Base-by-base conservation (phyloP, 257 asterid species). In the Penstemon newberryi region DNA sequence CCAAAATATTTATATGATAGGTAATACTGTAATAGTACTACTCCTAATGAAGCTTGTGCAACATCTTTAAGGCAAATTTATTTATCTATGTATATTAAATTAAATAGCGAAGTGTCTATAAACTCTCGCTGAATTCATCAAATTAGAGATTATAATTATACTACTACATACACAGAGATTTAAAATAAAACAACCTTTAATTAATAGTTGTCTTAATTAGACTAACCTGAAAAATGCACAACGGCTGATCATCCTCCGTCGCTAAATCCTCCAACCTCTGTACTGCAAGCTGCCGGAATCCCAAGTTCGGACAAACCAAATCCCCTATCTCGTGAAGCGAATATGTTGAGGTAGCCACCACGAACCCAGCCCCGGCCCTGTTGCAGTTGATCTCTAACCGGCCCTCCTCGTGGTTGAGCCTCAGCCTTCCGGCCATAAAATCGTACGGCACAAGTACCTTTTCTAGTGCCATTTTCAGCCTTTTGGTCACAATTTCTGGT, bases 351-450 rank as follows among this genome's bases (percentile, higher is more conserved):
- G 84, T 79, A 53, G 89, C 91, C 64, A 77, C 85, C 57, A 77
- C 47, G 54, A 74, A 85, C 10, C 79, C 87, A 39, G 67, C 82
- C 11, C 91, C 89, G 0, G 77, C 84, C 1, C 49, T 52, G 63
- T 83, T 83, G 73, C 89, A 85, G 58, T 81, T 81, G 13, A 85
- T 70, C 72, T 85, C 91, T 5, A 79, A 36, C 19, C 91, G 84
- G 6, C 78, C 80, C 0, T 79, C 13, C 19, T 75, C 56, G 4
- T 56, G 56, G 55, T 78, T 78, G 69, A 77, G 36, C 77, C 75
- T 82, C 5, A 87, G 37, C 36, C 96, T 79, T 8, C 96, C 96
- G 3, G 90, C 95, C 86, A 90, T 71, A 61, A 51, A 87, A 36
- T 90, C 82, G 68, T 87, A 90, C 3, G 77, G 70, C 39, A 81